Base-by-base conservation (phyloP, 2,329 filamentous ascomycete genomes). In the Pyricularia sp. region DNA sequence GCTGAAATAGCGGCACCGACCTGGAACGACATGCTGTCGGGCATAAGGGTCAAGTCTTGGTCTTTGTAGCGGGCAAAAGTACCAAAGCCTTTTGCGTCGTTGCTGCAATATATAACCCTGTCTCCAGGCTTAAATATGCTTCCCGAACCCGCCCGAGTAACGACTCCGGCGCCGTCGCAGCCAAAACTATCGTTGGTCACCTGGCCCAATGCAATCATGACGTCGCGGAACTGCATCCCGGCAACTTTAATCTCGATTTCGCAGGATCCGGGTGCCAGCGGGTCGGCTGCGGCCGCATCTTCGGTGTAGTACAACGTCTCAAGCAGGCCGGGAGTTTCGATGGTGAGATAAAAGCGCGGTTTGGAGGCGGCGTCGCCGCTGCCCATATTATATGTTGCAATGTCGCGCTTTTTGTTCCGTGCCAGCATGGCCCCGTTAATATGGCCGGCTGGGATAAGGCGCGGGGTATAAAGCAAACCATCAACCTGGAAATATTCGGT, bases 241-340 rank as follows among this genome's bases (percentile, higher is more conserved):
- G 50, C 72, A 0, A 75, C 67, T 30, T 79, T 71, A 3, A 82
- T 75, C 69, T 81, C 78, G 14, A 82, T 72, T n/a, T 76, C 71
- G 64, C 72, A 25, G 50, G 72, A 0, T 67, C 66, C 36, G 14
- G 59, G 12, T 11, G 4, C 42, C 3, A 4, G 20, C 42, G 12
- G 42, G 25, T 30, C 28, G 28, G 28, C 28, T 7, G 4, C 25
- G 11, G n/a, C 66, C 14, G 55, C 23, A 0, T 23, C 67, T 23
- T 68, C 67, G 3, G 55, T 63, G n/a, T 42, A 65, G 9, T 64
- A 63, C 4, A 68, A 36, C 9, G 67, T 68, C 23, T 68, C 67
- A 5, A 55, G 50, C 14, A 55, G 50, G 50, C 50, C 50, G 1
- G 50, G 50, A 2, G 14, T 55, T 11, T 55, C n/a, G 17, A 55